A percentile compares a stretch with the other conserved stretches of the same genome.
These are phyloP conservation scores for Claviceps sorghi DNA, from an alignment of 2,329 filamentous ascomycete species.

Conservation along the genomic window DNA sequence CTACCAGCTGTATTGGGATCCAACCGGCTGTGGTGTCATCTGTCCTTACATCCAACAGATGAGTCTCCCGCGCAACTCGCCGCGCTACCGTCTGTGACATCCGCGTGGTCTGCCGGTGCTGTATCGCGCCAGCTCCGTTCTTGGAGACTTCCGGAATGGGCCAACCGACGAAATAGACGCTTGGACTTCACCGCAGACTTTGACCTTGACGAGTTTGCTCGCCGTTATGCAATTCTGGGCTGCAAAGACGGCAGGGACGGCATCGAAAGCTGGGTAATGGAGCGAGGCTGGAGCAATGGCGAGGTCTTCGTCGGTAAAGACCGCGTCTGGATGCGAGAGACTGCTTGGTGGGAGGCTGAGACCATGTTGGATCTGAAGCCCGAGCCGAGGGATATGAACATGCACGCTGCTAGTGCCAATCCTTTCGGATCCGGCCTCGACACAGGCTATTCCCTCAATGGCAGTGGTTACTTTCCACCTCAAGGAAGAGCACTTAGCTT, in stretches of 20 bases:
- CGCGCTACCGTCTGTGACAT: conserved; percentile 56
- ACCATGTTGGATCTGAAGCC: conserved; percentile 85
- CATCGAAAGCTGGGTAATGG: conserved; percentile 84
- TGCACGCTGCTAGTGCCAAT: conserved; percentile 30
- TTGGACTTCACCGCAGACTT: conserved; percentile 96
- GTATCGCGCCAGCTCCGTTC: conserved; percentile 85
- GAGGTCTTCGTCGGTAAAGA: conserved; percentile 85
- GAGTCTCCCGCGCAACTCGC: conserved; percentile 63
- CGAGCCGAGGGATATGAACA: conserved; percentile 25
- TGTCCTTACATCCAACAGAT: conserved; percentile 83
- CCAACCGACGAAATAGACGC: conserved; percentile 77
- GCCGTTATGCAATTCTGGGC: conserved; percentile 67
- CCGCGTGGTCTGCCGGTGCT: conserved; percentile 81
- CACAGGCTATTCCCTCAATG: conserved; percentile 52
- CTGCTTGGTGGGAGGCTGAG: conserved; percentile 95
- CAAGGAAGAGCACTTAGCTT: conserved; percentile 45
- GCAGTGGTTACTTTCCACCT: conserved; percentile 56
- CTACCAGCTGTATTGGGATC: conserved; percentile 59
- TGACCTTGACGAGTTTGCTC: conserved; percentile 79
- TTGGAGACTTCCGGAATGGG: conserved; percentile 93
- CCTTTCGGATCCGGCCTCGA: conserved; percentile 39
- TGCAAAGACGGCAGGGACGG: conserved; percentile 85
- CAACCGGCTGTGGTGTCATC: conserved; percentile 89
- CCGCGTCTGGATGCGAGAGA: conserved; percentile 89
- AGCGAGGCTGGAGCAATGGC: conserved; percentile 95